Evolutionary conservation across 2,329 filamentous ascomycete species (phyloP), one percentile per base, ranked within the genome.

Genomic region (Botrytis medusae): DNA sequence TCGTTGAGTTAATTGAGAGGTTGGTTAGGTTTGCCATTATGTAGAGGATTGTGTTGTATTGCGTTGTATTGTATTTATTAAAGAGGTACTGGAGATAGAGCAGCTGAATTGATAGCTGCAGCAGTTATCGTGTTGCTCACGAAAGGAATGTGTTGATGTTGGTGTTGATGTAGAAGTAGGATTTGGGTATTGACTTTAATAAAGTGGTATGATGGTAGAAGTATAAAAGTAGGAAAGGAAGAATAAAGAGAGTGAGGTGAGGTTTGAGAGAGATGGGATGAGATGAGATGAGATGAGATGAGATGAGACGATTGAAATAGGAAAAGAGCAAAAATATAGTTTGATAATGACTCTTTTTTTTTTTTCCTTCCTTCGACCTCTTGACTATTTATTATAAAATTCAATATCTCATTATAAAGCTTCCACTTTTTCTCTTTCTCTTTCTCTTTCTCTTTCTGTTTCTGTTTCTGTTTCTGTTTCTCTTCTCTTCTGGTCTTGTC

Each of bases 1-100:
- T 77, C 51, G 75, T 71, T 9, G 51, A 57, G 71, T 81, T 79
- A 48, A 74, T 72, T 34, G 72, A 57, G 37, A 76, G 8, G 29
- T 87, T 87, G 73, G 85, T 81, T 81, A 89, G 91, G 80, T 83
- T 80, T 57, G 81, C 81, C 83, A 84, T 84, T 76, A 76, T 77
- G 74, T 74, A 37, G n/a, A 71, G 14, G 18, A 34, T 25, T 40
- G 48, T 51, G 25, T 48, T 46, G 44, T 46, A 7, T 7, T 46
- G 44, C 22, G 20, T 25, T 54, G 60, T 42, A n/a, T 60, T 46
- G 40, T 8, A n/a, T n/a, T 48, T 14, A 60, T 37, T 71, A 57
- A 70, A 69, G 51, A n/a, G 42, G 16, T 44, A 25, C 32, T 42
- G 37, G 34, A 54, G 25, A 68, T 40, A 29, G 64, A 65, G 40